A percentile compares a stretch with the other conserved stretches of the same genome.
These are phyloP conservation scores for Pholiota microspora DNA, from an alignment of 768 basidiomycete species.

Conservation along the genomic window DNA sequence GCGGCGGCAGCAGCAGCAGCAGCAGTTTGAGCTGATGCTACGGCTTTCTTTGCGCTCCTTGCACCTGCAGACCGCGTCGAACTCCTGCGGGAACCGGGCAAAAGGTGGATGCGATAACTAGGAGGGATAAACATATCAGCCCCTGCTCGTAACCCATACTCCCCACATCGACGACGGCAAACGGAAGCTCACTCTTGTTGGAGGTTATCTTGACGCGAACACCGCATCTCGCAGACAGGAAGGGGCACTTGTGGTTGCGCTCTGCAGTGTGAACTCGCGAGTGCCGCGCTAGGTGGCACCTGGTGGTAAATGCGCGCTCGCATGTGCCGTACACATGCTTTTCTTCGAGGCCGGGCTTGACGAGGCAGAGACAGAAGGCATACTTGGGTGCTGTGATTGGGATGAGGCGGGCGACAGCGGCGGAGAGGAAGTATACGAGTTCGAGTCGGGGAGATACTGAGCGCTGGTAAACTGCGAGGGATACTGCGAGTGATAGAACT, in stretches of 20 bases:
- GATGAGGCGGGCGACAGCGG: conserved; percentile 25
- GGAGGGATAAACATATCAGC: not conserved
- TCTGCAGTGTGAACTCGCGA: conserved; percentile 91
- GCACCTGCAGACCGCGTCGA: conserved; percentile 56
- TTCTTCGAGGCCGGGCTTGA: conserved; percentile 33
- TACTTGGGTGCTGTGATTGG: too few relatives aligned
- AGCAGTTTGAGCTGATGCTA: too few relatives aligned
- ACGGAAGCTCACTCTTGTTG: conserved; percentile 58
- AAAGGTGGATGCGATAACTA: conserved; percentile 80
- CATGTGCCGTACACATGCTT: conserved; percentile 72
- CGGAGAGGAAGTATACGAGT: conserved; percentile 24
- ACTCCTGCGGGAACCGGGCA: conserved; percentile 72
- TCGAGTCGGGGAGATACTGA: conserved; percentile 16
- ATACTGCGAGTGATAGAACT: conserved; percentile 34
- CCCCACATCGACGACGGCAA: too few relatives aligned
- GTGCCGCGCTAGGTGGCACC: conserved; percentile 88
- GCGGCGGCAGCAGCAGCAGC: conserved; percentile 16
- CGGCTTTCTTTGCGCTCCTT: conserved; percentile 30
- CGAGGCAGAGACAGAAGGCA: conserved; percentile 1
- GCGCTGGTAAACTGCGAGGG: conserved; percentile 29
- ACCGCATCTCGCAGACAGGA: conserved; percentile 91
- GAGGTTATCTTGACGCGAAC: conserved; percentile 88
- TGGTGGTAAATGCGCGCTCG: conserved; percentile 80
- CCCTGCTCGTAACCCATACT: not conserved
- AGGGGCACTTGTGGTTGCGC: conserved; percentile 89